Evolutionary conservation across 2,329 filamentous ascomycete genomes (phyloP), one percentile per base, ranked within the genome.

Genomic region (Colletotrichum theobromicola): DNA sequence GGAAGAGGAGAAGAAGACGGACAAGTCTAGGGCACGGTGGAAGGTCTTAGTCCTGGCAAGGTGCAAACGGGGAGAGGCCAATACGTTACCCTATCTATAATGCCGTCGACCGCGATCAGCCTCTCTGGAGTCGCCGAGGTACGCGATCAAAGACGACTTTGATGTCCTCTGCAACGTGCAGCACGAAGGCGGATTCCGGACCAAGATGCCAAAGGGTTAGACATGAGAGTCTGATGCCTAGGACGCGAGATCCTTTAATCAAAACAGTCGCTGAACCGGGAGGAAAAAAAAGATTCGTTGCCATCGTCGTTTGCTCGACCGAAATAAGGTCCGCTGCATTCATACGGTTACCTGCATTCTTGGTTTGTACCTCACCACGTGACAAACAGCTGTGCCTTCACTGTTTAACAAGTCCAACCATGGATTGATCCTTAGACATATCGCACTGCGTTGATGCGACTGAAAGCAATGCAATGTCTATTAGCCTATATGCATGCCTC

Each of bases 321-420:
- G 26, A 70, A 73, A 70, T 76, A 73, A 75, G 73, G 50, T 76
- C 74, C 74, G 75, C 60, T 66, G 69, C 63, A 61, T 64, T 68
- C 65, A 60, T 28, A 32, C 75, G 75, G 75, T 74, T 76, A 76
- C 55, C 75, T 76, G 75, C 75, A 76, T 71, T 65, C 61, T 68
- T 63, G 66, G 62, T 70, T 65, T 70, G 73, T 76, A 69, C 57
- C 69, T 66, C 65, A 55, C 42, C 73, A 76, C 75, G 75, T 76
- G 75, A 76, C 75, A 76, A 76, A 76, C 75, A 76, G 57, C 46
- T 72, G 65, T 72, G 53, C 55, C 61, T 65, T 58, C 60, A 66
- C 18, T 32, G 60, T 75, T 72, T 28, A 60, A 75, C 68, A 72
- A 74, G 72, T 63, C 62, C 46, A 67, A 57, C 61, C 42, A 35